Evolutionary conservation across 2,329 filamentous ascomycete genomes (phyloP), one percentile per base, ranked within the genome.

Genomic region (Venturiaceae sp.): DNA sequence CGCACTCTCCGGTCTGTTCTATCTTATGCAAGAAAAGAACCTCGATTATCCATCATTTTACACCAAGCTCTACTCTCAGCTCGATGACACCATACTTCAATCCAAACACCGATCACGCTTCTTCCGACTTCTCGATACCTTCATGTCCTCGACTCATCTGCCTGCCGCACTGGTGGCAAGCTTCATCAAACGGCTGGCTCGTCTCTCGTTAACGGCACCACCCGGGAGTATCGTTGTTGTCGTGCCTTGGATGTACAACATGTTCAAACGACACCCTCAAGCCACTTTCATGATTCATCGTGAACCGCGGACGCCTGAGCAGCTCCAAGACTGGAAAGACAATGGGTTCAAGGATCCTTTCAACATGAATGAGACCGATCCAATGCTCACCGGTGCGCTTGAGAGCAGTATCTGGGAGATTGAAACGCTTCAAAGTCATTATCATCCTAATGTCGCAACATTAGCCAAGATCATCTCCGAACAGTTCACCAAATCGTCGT

Each of bases 241-340:
- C 50, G 80, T 97, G 9, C 95, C 94, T 0, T 96, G 90, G 85
- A 85, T 92, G 55, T 99, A 99, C 78, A 99, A 99, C 73, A 81
- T 96, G 64, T 81, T 99, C 70, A 94, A 90, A 72, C 83, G 82
- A 63, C 94, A 99, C 69, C 92, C 92, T 1, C 84, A 86, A 1
- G 95, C 90, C 68, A 95, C 92, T 0, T 97, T 96, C 67, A 95
- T 99, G 91, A 83, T 99, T 64, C 95, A 99, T 71, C 85, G 94
- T 58, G 84, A 83, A 60, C 77, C 81, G 37, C 80, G 79, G 53
- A 83, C 84, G 44, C 69, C 78, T 1, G 80, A 84, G 56, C 74
- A 77, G 54, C 83, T 81, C 65, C 79, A 80, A 57, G 67, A 78
- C 55, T 74, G 92, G 23, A 82, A 87, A 64, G 79, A 81, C 32